Conservation (phyloP, 805 yeast species). For the Kuraishia hungarica region DNA sequence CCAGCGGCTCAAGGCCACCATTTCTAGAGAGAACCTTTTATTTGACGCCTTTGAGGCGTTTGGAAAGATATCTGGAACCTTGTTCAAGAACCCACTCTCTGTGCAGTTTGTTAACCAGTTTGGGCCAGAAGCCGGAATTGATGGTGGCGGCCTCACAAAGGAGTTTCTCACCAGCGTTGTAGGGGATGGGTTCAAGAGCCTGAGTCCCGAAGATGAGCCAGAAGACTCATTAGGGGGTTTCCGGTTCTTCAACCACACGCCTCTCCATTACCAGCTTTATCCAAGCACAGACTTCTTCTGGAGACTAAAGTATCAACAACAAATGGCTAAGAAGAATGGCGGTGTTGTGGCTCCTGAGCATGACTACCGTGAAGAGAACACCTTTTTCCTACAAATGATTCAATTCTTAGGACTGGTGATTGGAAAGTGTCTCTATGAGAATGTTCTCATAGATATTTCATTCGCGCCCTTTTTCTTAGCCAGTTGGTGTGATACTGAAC, state of each 20-base stretch:
- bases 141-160: constrained; percentile 95
- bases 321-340: constrained; percentile 16
- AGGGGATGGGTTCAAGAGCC: constrained; percentile 46
- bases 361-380: constrained; percentile 10
- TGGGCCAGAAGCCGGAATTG: constrained; percentile 76
- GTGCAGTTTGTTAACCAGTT: constrained; percentile 66
- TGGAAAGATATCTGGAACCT: constrained; percentile 36
- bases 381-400: constrained; percentile 21
- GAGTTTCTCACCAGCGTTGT: constrained; percentile 76
- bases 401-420: constrained; percentile 73
- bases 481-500: constrained; percentile 44
- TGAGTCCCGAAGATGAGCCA: background rate
- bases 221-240: constrained; percentile 2
- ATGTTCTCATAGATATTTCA: constrained; percentile 68
- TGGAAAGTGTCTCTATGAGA: constrained; percentile 86
- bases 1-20: constrained; percentile 33
- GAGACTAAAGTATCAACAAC: constrained; percentile 16
- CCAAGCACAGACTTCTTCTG: constrained; percentile 52
- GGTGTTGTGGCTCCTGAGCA: constrained; percentile 11
- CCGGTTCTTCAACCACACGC: constrained; percentile 31
- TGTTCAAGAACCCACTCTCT: constrained; percentile 49
- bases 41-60: constrained; percentile 67
- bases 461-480: constrained; percentile 83
- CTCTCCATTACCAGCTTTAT: constrained; percentile 51
- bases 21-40: constrained; percentile 62